phyloP scores from a whole-genome alignment of 345 rosid species.

The Corchorus capsularis region DNA sequence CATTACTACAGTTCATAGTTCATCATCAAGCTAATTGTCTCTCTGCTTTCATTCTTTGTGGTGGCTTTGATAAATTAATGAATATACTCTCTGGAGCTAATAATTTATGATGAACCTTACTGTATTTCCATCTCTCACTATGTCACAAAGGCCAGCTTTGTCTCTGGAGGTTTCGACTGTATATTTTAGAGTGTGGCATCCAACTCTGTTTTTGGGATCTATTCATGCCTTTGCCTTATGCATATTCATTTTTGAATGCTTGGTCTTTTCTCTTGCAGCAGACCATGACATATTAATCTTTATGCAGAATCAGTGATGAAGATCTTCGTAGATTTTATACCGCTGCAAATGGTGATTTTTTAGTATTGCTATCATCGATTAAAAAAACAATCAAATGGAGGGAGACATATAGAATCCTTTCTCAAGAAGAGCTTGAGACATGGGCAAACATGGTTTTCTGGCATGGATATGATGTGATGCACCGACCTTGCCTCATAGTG shows the following conservation, averaged over 20 bases:
- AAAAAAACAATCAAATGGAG: conserved; percentile 95
- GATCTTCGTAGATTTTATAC: conserved; percentile 75
- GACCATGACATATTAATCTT: conserved; percentile 40
- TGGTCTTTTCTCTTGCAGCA: conserved; percentile 30
- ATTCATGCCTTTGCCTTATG: conserved; percentile 4
- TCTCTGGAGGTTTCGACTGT: neutral
- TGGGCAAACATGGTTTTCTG: conserved; percentile 90
- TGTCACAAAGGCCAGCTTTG: too few species aligned
- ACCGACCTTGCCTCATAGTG: conserved; percentile 84
- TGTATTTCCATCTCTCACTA: neutral
- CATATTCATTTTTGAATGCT: conserved; percentile 24
- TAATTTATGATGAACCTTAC: neutral
- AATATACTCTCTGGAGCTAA: neutral
- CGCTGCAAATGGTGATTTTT: conserved; percentile 79
- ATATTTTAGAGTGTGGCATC: neutral
- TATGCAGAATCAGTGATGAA: conserved; percentile 77
- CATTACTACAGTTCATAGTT: neutral
- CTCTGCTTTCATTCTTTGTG: neutral
- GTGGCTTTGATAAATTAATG: neutral
- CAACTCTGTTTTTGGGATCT: neutral
- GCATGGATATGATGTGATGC: conserved; percentile 85
- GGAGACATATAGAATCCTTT: conserved; percentile 72
- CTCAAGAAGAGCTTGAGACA: conserved; percentile 73
- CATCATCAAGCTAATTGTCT: neutral
- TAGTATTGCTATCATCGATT: conserved; percentile 63